Percentiles rank a stretch among this genome's conserved stretches.
Conservation (phyloP, 2,329 filamentous ascomycete genomes). For the Myriosclerotinia curreyana region DNA sequence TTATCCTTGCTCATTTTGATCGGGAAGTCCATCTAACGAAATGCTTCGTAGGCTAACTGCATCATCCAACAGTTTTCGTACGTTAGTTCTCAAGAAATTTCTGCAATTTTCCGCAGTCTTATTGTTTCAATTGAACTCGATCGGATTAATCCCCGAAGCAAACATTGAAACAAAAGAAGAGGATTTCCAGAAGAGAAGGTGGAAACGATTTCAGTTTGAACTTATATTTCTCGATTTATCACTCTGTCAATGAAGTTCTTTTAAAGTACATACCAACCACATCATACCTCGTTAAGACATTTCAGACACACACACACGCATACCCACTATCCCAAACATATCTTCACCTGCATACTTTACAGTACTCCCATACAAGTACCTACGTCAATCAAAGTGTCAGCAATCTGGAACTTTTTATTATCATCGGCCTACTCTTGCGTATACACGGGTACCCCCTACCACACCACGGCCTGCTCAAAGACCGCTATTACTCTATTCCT, state of each 20-base stretch:
- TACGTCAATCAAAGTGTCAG: conserved; percentile 1
- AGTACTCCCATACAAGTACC: not conserved
- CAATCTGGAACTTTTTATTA: not conserved
- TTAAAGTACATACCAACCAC: not conserved
- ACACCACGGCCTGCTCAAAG: conserved; percentile 14
- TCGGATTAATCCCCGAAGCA: conserved; percentile 20
- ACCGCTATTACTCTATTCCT: conserved; percentile 13
- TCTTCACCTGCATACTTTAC: conserved; percentile 16
- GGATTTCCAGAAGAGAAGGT: conserved; percentile 10
- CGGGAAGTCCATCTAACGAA: conserved; percentile 12
- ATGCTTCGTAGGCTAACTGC: conserved; percentile 23
- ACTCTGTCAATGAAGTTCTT: conserved; percentile 1
- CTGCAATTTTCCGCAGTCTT: conserved; percentile 22
- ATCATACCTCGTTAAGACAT: not conserved
- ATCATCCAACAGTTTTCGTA: conserved; percentile 23
- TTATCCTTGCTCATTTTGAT: conserved; percentile 21
- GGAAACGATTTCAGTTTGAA: not conserved
- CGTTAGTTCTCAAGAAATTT: conserved; percentile 20
- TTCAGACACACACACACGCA: not conserved
- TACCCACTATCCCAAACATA: conserved; percentile 12
- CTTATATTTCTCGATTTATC: not conserved
- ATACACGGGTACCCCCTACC: conserved; percentile 1
- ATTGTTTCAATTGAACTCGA: conserved; percentile 21
- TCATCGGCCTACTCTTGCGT: conserved; percentile 3
- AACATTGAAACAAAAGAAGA: conserved; percentile 17